Percentiles rank a stretch among this genome's conserved stretches.
Conservation (phyloP, 257 asterid species). For the Rubia yunnanensis region DNA sequence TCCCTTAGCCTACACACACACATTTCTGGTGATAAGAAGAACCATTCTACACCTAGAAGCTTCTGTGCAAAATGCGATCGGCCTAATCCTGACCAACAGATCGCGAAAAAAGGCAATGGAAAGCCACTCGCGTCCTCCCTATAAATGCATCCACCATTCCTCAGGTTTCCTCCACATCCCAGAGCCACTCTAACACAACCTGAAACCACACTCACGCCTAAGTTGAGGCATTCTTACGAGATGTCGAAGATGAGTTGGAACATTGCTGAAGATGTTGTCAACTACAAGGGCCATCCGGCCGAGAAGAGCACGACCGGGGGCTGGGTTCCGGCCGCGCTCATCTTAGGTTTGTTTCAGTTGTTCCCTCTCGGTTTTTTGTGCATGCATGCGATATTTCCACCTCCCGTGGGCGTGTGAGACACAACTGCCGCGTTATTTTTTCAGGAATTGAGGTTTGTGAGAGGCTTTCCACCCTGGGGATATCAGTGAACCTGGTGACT, state of each 20-base stretch:
- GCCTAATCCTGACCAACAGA: conserved; percentile 33
- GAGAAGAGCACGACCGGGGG: conserved; percentile 77
- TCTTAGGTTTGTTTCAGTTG: conserved; percentile 67
- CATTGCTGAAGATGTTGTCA: conserved; percentile 65
- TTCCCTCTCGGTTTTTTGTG: no score
- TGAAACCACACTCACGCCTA: background rate
- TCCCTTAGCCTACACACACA: conserved; percentile 7
- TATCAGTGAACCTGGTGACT: conserved; percentile 33
- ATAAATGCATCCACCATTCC: conserved; percentile 29
- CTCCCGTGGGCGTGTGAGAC: no score
- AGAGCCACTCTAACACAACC: background rate
- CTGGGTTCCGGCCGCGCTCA: conserved; percentile 88
- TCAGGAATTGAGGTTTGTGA: conserved; percentile 33
- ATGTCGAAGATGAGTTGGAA: conserved; percentile 31
- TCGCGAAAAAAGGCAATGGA: conserved; percentile 18
- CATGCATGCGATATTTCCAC: conserved; percentile 4
- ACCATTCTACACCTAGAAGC: conserved; percentile 22
- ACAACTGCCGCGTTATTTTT: background rate
- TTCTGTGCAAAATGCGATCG: conserved; percentile 36
- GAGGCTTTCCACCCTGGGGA: conserved; percentile 39
- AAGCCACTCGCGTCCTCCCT: conserved; percentile 53
- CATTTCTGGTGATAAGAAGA: background rate
- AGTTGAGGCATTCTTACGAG: background rate
- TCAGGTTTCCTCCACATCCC: conserved; percentile 8
- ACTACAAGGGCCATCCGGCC: conserved; percentile 73